Conservation (phyloP, 768 basidiomycete genomes). For the Kwoniella bestiolae region DNA sequence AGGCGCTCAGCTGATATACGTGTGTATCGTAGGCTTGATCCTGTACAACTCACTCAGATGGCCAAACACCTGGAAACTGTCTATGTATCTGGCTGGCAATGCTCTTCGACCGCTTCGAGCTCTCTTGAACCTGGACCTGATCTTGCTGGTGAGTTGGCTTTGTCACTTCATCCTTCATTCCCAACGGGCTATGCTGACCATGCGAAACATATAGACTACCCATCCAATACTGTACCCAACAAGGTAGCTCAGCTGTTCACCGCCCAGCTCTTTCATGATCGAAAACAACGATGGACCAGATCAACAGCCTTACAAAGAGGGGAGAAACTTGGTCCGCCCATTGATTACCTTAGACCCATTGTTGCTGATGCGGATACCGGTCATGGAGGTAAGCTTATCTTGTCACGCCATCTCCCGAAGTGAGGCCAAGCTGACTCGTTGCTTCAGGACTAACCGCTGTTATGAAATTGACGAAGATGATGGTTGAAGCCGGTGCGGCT, state of each 20-base stretch:
- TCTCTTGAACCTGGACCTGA: constrained; percentile 98
- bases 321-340: constrained; percentile 65
- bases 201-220: constrained; percentile 74
- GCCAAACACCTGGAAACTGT: constrained; percentile 95
- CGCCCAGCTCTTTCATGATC: constrained; percentile 98
- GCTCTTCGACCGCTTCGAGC: constrained; percentile 88
- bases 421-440: background rate
- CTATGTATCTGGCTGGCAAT: constrained; percentile 88
- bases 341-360: constrained; percentile 93
- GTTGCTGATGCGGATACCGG: constrained; percentile 98
- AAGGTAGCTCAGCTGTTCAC: constrained; percentile 98
- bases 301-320: constrained; percentile 38
- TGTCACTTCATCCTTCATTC: background rate
- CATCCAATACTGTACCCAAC: constrained; percentile 97
- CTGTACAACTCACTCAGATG: constrained; percentile 98
- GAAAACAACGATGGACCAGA: constrained; percentile 73
- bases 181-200: background rate
- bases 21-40: constrained; percentile 72
- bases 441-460: constrained; percentile 81
- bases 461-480: constrained; percentile 98
- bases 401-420: background rate
- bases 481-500: constrained; percentile 97
- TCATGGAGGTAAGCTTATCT: constrained; percentile 65
- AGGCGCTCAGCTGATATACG: constrained; percentile 6
- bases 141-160: constrained; percentile 75